phyloP scores from a whole-genome alignment of 2,329 filamentous ascomycete genomes.

The Cercospora zeina region DNA sequence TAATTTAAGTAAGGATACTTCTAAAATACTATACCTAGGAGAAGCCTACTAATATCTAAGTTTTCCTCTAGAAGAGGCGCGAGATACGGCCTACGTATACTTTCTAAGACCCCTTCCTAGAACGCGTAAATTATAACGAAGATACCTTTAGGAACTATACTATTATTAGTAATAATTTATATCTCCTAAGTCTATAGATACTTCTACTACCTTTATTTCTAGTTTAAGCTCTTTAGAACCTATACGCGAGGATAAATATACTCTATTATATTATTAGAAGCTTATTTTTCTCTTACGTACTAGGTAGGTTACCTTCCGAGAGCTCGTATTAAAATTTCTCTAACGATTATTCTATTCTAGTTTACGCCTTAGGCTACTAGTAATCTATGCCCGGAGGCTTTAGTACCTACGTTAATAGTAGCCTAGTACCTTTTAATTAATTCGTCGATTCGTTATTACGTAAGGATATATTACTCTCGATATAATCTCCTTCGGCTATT shows the following conservation, averaged over 20 bases:
- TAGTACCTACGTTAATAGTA: neutral
- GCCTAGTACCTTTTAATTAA: neutral
- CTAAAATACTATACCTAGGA: neutral
- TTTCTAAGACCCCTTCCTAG: neutral
- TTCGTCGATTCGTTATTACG: neutral
- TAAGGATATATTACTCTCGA: neutral
- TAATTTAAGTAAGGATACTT: neutral
- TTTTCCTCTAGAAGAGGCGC: neutral
- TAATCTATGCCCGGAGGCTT: neutral
- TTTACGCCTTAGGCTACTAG: neutral
- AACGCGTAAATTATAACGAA: neutral
- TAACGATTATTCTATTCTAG: neutral
- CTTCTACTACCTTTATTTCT: neutral
- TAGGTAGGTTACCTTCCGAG: neutral
- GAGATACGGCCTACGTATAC: neutral
- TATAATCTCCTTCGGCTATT: neutral
- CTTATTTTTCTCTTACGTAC: neutral
- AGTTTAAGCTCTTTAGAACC: neutral
- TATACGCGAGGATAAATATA: neutral
- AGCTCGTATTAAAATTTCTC: neutral
- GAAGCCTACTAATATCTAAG: neutral
- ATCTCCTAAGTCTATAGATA: neutral
- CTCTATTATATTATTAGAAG: neutral
- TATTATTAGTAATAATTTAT: neutral
- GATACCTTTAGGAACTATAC: neutral